phyloP scores from a whole-genome alignment of 106 monocot genomes.

The Dendrobium catenatum region DNA sequence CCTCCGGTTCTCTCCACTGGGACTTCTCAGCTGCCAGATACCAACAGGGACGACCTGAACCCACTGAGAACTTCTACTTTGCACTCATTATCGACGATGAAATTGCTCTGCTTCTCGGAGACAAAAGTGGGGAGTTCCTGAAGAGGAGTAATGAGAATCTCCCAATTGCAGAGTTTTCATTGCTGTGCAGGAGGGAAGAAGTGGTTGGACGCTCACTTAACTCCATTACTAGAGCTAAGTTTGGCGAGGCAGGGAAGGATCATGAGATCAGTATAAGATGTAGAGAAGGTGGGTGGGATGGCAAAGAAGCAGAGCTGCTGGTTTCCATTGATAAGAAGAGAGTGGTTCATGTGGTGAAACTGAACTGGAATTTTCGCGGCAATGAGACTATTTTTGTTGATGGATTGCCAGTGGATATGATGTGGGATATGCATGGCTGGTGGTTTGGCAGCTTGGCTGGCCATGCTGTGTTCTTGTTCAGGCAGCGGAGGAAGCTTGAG shows the following conservation, averaged over 20 bases:
- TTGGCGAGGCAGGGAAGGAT: slow-evolving; percentile 23
- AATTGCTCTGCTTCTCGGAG: slow-evolving; percentile 34
- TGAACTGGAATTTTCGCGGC: slow-evolving; percentile 74
- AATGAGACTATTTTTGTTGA: slow-evolving; percentile 68
- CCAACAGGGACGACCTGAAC: slow-evolving; percentile 25
- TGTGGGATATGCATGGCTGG: slow-evolving; percentile 78
- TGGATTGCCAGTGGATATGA: slow-evolving; percentile 65
- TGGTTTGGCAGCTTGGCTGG: slow-evolving; percentile 29
- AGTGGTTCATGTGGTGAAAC: slow-evolving; percentile 50
- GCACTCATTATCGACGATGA: slow-evolving; percentile 27
- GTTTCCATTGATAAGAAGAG: slow-evolving; percentile 66
- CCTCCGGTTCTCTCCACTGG: slow-evolving; percentile 22
- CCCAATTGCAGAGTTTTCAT: slow-evolving; percentile 10
- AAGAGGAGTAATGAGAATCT: neutral
- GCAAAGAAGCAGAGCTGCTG: slow-evolving; percentile 35
- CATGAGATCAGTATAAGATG: slow-evolving; percentile 46
- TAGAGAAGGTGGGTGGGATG: neutral
- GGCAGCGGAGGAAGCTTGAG: slow-evolving; percentile 44
- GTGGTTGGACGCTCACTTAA: slow-evolving; percentile 10
- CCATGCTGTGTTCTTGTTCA: slow-evolving; percentile 47
- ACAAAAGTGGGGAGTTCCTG: slow-evolving; percentile 10
- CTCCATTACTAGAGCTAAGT: slow-evolving; percentile 29
- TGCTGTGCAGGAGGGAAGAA: slow-evolving; percentile 34
- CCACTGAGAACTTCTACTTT: slow-evolving; percentile 42
- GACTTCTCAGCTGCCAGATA: slow-evolving; percentile 38